A percentile compares a stretch with the other conserved stretches of the same genome.
These are phyloP conservation scores for Coemansia sp. DNA, from an alignment of 192 early-diverging fungal genomes.

Conservation along the genomic window DNA sequence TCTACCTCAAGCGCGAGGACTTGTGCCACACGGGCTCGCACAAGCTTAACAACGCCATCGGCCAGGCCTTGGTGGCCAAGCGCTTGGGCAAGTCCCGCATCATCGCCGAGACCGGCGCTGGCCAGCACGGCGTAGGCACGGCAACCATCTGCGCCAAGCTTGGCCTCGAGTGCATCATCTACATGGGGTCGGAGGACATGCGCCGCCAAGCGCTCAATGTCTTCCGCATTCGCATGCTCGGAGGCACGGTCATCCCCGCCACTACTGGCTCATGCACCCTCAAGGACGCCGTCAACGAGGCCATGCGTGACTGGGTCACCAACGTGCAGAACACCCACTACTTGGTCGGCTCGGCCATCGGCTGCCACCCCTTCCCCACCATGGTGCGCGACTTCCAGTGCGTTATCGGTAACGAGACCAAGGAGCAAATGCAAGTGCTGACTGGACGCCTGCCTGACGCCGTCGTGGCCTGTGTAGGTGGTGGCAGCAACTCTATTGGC, in stretches of 20 bases:
- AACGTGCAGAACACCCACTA: slow-evolving; percentile 95
- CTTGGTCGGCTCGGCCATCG: slow-evolving; percentile 95
- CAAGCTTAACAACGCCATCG: slow-evolving; percentile 99
- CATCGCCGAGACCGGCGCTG: slow-evolving; percentile 99
- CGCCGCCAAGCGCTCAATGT: slow-evolving; percentile 94
- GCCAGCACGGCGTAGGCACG: slow-evolving; percentile 98
- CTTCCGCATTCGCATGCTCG: slow-evolving; percentile 93
- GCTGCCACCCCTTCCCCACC: slow-evolving; percentile 96
- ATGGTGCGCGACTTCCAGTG: slow-evolving; percentile 98
- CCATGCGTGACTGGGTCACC: slow-evolving; percentile 98
- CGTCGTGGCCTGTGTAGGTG: slow-evolving; percentile 97
- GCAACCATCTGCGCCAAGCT: slow-evolving; percentile 99
- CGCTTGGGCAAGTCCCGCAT: slow-evolving; percentile 95
- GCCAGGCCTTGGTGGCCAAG: slow-evolving; percentile 93
- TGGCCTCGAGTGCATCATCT: slow-evolving; percentile 94
- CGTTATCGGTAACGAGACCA: slow-evolving; percentile 93
- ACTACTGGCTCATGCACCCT: slow-evolving; percentile 78
- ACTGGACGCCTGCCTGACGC: slow-evolving; percentile 86
- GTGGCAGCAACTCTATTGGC: slow-evolving; percentile 97
- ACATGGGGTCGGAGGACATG: slow-evolving; percentile 98
- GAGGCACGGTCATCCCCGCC: slow-evolving; percentile 90
- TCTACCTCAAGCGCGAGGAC: slow-evolving; percentile 99
- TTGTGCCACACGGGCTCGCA: slow-evolving; percentile 99
- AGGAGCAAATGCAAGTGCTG: slow-evolving; percentile 81
- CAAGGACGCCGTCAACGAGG: slow-evolving; percentile 99